Base-by-base conservation (phyloP, 164 flowering plant genomes). In the Vitis cinerea region DNA sequence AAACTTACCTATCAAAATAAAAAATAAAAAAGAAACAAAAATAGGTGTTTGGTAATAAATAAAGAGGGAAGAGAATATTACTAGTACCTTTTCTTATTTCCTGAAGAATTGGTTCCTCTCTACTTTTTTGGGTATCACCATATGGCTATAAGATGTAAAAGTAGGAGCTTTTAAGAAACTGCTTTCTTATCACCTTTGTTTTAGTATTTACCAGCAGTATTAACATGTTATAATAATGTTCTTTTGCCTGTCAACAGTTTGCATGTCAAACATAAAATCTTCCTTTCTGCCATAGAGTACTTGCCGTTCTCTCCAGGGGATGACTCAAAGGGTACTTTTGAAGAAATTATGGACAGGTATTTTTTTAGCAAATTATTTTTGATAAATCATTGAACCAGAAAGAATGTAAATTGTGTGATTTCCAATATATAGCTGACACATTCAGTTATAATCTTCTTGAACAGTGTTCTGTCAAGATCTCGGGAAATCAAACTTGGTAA, bases 311-410 rank as follows among this genome's bases (percentile, higher is more conserved):
- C 90, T 76, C 79, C 87, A 8, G 85, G 59, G 68, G 94, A 93
- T 81, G 92, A 90, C 69, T 75, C 90, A 47, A 92, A 85, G 75
- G 98, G 90, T 61, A 87, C 87, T 78, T 90, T 93, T 81, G 95
- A 88, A 81, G 99, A 92, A 82, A 93, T 96, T 55, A 80, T 93
- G 69, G 97, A 96, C 69, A 90, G 99, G 99, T 95, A 77, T 12
- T 61, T 61, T 19, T 27, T 50, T 67, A 37, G 44, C 7, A 3
- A 37, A 37, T 0, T 37, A 37, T 37, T 37, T 23, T 37, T 2
- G 0, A 37, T 6, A 37, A 0, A 37, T 37, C 44, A 0, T 37
- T 64, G 10, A n/a, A 9, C 70, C 10, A 52, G 30, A 14, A 48
- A 53, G 12, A 10, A 48, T 54, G 62, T 3, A 64, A 50, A 44